Evolutionary conservation across 148 eudicot species (phyloP), one percentile per base, ranked within the genome.

Genomic region (Amaranthus palmeri): DNA sequence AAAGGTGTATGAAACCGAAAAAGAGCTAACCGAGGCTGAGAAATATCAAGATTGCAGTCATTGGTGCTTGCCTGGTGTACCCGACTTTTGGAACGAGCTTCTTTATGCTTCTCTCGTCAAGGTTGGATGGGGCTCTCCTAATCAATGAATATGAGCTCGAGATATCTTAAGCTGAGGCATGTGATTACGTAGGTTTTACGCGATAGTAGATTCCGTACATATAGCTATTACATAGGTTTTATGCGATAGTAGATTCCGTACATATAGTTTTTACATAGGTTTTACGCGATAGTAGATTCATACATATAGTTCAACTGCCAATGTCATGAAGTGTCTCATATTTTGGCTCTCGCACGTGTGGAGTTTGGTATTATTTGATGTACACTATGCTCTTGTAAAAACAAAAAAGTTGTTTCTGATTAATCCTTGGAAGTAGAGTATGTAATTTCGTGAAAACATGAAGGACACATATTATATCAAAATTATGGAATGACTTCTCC

Each of bases 31-130:
- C 2, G 80, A 79, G 36, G 88, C 87, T 0, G 83, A 75, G 70
- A 82, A 73, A 9, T 77, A 82, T 47, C 92, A 93, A 75, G 97
- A 93, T 78, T 93, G 98, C 83, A 93, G 98, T 69, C 98, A 93
- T 66, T 93, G 98, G 98, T 93, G 98, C 84, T 80, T 93, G 75
- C 98, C 98, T 0, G 98, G 98, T 48, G 90, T 93, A 61, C 98
- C 97, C 0, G 98, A 93, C 54, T 79, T 88, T 11, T 93, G 98
- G 98, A 93, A 93, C 44, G 90, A 91, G 81, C 75, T 93, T 77
- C 81, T 91, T 12, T 91, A 93, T 43, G 91, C 81, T 15, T 85
- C 93, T 70, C 86, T 91, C 15, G 44, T 87, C 74, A 80, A 82
- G 68, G 47, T 72, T 10, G 81, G 88, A 44, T 81, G 76, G 78